Evolutionary conservation across 2,329 filamentous ascomycete species (phyloP).

Genomic region (Epichloe uncinata): DNA sequence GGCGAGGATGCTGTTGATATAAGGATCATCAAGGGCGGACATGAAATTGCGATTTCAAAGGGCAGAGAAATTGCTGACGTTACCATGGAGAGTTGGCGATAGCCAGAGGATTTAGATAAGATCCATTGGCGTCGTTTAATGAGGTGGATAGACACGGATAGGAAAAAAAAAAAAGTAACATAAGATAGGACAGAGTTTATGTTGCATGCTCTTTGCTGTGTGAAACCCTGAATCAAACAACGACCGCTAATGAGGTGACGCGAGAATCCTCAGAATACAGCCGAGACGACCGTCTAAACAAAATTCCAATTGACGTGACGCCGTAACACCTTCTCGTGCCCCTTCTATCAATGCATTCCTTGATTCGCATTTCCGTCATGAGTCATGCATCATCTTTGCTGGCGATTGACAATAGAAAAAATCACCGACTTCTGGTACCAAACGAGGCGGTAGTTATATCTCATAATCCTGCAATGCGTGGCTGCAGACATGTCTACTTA

Average conservation of each 20-base stretch:
- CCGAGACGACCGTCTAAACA: neutral
- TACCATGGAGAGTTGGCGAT: slow-evolving; percentile 21
- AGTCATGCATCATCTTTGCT: neutral
- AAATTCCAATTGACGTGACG: neutral
- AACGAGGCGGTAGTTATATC: no score
- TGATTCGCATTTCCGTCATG: neutral
- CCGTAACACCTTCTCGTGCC: neutral
- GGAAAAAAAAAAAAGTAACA: no score
- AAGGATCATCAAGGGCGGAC: slow-evolving; percentile 46
- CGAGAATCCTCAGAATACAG: neutral
- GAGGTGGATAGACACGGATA: no score
- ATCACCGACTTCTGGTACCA: no score
- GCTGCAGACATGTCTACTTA: slow-evolving; percentile 20
- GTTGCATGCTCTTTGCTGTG: no score
- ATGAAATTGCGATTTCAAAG: slow-evolving; percentile 55
- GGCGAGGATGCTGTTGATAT: slow-evolving; percentile 44
- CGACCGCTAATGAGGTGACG: no score
- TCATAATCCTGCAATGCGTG: neutral
- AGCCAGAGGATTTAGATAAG: neutral
- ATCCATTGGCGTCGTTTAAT: neutral
- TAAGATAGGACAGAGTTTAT: no score
- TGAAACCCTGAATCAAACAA: no score
- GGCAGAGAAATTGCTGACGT: slow-evolving; percentile 41
- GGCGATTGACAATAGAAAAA: neutral
- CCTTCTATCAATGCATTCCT: neutral